A percentile compares a stretch with the other conserved stretches of the same genome.
phyloP scores from a whole-genome alignment of 1,284 basidiomycete species.

The Ganoderma meredithae region DNA sequence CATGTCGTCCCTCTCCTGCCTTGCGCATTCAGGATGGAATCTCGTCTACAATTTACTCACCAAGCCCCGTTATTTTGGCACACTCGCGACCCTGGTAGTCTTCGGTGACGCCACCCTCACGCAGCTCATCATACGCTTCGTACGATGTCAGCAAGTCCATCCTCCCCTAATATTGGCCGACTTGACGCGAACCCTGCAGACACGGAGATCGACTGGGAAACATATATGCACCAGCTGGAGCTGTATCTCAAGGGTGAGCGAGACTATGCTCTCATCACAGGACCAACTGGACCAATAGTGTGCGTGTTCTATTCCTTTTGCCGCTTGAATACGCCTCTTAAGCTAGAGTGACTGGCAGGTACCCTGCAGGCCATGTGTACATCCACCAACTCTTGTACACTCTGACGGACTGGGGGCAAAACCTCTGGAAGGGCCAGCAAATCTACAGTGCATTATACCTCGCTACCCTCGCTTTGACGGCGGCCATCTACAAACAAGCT shows the following conservation, averaged over 20 bases:
- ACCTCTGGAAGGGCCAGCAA: conserved; percentile 78
- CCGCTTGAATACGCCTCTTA: not conserved
- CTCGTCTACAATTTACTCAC: conserved; percentile 50
- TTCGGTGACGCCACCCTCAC: conserved; percentile 80
- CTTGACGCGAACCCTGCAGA: conserved; percentile 56
- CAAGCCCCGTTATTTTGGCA: conserved; percentile 71
- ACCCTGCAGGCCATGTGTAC: conserved; percentile 93
- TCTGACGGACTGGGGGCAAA: conserved; percentile 67
- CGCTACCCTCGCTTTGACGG: conserved; percentile 67
- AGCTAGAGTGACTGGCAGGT: conserved; percentile 56
- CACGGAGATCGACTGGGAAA: conserved; percentile 99
- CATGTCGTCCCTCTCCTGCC: conserved; percentile 20
- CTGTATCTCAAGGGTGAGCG: conserved; percentile 85
- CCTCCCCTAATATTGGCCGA: conserved; percentile 18
- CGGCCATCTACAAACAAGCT: conserved; percentile 73
- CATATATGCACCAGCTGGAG: conserved; percentile 89
- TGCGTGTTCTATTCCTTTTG: conserved; percentile 50
- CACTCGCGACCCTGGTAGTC: conserved; percentile 67
- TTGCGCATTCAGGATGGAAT: conserved; percentile 16
- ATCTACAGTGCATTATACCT: conserved; percentile 83
- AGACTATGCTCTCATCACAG: conserved; percentile 86
- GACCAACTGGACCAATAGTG: conserved; percentile 96
- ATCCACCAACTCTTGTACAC: conserved; percentile 81
- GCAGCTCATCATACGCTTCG: conserved; percentile 77
- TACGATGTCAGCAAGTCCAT: conserved; percentile 67